Evolutionary conservation across 495 filamentous ascomycete species (phyloP), one percentile per base, ranked within the genome.

Genomic region (Clavariopsis aquatica): DNA sequence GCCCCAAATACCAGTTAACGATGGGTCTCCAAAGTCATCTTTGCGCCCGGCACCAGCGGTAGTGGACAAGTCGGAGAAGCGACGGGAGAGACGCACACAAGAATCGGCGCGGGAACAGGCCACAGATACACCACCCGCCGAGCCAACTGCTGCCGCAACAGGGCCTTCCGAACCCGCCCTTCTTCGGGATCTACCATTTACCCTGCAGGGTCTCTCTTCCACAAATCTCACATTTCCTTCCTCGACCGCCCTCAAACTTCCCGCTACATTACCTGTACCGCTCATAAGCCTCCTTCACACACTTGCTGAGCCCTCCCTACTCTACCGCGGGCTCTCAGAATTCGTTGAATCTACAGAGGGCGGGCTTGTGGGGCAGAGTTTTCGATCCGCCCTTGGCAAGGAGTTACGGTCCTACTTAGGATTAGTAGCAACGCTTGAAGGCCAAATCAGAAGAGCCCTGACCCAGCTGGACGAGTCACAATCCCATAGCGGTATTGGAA

Each of bases 381-480:
- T 99, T 52, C 86, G 92, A n/a, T 90, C 93, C 49, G 92, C 94
- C 19, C 87, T 98, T 70, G 86, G 85, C 53, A 82, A 82, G 52
- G 93, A 99, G 74, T 78, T 98, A 2, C 84, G 92, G 36, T 91
- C 92, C 17, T 99, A 99, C 72, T 80, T 99, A 24, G 87, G 90
- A n/a, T 81, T 98, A 7, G 89, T 99, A 27, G 92, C 93, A 28
- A 95, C 92, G 0, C 74, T 99, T 41, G 95, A 99, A 76, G 89
- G 88, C n/a, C 91, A 98, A 71, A 96, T 98, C 47, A 83, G 93
- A 57, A 81, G 90, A 64, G 91, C 92, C 8, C 77, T 92, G 60
- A 80, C 86, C 10, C 82, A 87, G 53, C 76, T 89, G 12, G 86
- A 92, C 68, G 83, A 85, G 43, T 80, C 76, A 19, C 83, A 87